These are phyloP conservation scores for Botrytis sinoallii DNA, from an alignment of 2,329 filamentous ascomycete species.

Conservation along the genomic window DNA sequence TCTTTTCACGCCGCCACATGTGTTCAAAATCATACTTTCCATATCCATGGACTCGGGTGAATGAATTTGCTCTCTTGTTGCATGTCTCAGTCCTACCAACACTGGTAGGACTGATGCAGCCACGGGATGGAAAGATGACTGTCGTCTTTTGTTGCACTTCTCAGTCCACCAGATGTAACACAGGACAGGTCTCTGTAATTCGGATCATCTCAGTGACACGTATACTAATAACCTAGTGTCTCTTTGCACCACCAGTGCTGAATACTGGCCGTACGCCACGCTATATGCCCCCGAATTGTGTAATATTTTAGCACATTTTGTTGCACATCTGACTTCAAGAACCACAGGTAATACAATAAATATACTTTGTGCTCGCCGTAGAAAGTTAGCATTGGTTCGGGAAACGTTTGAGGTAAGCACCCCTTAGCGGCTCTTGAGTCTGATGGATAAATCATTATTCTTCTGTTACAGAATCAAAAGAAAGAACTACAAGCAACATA, in stretches of 20 bases:
- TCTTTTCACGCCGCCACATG: neutral
- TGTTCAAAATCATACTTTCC: neutral
- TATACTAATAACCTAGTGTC: neutral
- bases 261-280: neutral
- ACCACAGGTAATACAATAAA: conserved; percentile 2
- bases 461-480: neutral
- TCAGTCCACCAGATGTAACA: neutral
- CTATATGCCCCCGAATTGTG: neutral
- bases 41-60: neutral
- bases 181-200: neutral
- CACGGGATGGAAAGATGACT: neutral
- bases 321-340: neutral
- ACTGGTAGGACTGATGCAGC: neutral
- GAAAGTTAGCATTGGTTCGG: neutral
- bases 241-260: neutral
- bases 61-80: neutral
- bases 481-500: neutral
- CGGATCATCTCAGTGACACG: neutral
- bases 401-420: neutral
- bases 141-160: neutral
- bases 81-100: neutral
- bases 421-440: neutral
- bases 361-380: neutral
- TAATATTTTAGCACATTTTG: neutral
- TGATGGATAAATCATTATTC: neutral